Conservation (phyloP, 1,139 yeast genomes). For the Hyphopichia buzzinii region DNA sequence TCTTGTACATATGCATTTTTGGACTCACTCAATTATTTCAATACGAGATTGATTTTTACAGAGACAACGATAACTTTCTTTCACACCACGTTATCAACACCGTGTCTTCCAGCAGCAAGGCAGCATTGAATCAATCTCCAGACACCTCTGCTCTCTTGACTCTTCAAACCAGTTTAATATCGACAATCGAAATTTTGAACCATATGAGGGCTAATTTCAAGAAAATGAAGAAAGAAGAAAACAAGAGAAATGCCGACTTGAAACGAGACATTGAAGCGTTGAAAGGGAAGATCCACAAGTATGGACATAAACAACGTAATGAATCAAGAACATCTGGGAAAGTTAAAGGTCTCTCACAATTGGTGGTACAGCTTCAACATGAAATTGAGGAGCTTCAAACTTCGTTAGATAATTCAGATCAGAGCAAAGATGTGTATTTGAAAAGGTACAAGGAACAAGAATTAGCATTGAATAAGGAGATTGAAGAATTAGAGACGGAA, state of each 20-base stretch:
- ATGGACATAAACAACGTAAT: slow-evolving; percentile 17
- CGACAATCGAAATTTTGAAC: slow-evolving; percentile 56
- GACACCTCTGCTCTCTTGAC: slow-evolving; percentile 54
- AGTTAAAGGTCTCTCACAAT: slow-evolving; percentile 41
- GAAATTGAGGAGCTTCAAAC: slow-evolving; percentile 29
- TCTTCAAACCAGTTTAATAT: slow-evolving; percentile 58
- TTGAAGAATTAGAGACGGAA: slow-evolving; percentile 22
- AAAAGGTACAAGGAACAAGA: slow-evolving; percentile 21
- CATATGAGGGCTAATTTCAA: slow-evolving; percentile 51
- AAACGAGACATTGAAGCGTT: slow-evolving; percentile 59
- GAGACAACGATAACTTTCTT: slow-evolving; percentile 25
- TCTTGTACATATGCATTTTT: slow-evolving; percentile 46
- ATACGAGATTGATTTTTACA: slow-evolving; percentile 58
- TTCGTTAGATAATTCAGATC: slow-evolving; percentile 15
- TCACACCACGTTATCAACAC: slow-evolving; percentile 34
- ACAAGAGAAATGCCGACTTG: slow-evolving; percentile 50
- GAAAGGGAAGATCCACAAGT: slow-evolving; percentile 38
- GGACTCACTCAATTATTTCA: slow-evolving; percentile 69
- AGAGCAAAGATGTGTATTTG: slow-evolving; percentile 17
- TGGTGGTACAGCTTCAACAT: slow-evolving; percentile 39
- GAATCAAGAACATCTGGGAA: slow-evolving; percentile 38
- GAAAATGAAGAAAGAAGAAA: slow-evolving; percentile 62
- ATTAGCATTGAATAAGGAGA: slow-evolving; percentile 16
- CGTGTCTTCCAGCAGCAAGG: slow-evolving; percentile 28
- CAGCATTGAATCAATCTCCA: slow-evolving; percentile 35